Evolutionary conservation across 768 basidiomycete genomes (phyloP).

Genomic region (Royoungia palumana): DNA sequence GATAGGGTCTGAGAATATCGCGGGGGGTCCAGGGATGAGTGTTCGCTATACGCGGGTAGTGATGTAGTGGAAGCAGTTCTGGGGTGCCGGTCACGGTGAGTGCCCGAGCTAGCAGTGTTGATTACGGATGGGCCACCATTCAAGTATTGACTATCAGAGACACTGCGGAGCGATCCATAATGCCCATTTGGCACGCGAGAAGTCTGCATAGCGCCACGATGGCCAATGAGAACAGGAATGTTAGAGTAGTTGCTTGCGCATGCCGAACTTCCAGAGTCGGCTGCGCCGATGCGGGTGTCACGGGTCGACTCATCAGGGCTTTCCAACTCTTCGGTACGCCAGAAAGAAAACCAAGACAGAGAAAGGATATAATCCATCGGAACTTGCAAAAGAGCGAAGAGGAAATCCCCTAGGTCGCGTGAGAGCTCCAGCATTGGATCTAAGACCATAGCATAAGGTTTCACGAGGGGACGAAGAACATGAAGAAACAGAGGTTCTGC

Average conservation of each 20-base stretch:
- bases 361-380: constrained; percentile 37
- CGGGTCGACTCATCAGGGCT: constrained; percentile 4
- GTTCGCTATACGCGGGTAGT: constrained; percentile 26
- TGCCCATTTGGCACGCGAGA: constrained; percentile 7
- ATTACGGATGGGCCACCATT: constrained; percentile 1
- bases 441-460: constrained; percentile 65
- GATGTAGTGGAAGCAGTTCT: constrained; percentile 18
- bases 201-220: constrained; percentile 3
- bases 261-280: constrained; percentile 2
- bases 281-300: background rate
- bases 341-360: constrained; percentile 28
- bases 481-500: constrained; percentile 85
- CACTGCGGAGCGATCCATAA: constrained; percentile 14
- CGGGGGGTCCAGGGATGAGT: constrained; percentile 17
- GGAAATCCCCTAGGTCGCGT: constrained; percentile 62
- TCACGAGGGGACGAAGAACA: constrained; percentile 72
- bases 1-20: constrained; percentile 24
- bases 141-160: constrained; percentile 15
- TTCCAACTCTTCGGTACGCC: constrained; percentile 15
- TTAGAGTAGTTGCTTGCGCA: constrained; percentile 7
- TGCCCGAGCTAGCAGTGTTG: constrained; percentile 1
- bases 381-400: constrained; percentile 42
- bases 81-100: constrained; percentile 9
- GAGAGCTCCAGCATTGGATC: constrained; percentile 62
- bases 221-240: constrained; percentile 13